These are phyloP conservation scores for Auriscalpium microsporum DNA, from an alignment of 768 basidiomycete genomes.

Conservation along the genomic window DNA sequence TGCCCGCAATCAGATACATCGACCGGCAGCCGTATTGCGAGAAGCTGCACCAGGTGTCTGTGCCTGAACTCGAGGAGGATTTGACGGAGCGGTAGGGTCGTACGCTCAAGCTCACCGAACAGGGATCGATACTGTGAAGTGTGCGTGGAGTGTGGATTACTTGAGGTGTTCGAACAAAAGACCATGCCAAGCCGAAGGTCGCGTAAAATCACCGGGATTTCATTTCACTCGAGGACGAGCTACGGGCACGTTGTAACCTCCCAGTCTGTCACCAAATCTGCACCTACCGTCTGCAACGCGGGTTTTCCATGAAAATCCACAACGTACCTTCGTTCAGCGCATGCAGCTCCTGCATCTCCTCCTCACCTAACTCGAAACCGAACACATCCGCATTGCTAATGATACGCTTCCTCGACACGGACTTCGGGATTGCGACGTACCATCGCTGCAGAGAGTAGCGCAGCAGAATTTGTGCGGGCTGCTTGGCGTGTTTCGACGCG, in stretches of 20 bases:
- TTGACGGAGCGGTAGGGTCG: too few relatives aligned
- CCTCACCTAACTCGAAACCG: slow-evolving; percentile 46
- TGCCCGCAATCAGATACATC: too few relatives aligned
- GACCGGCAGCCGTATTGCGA: too few relatives aligned
- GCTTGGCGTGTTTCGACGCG: slow-evolving; percentile 46
- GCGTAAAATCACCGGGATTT: too few relatives aligned
- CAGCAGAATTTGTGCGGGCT: slow-evolving; percentile 52
- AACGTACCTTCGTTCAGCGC: slow-evolving; percentile 43
- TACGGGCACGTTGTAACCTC: slow-evolving; percentile 26
- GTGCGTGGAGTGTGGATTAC: too few relatives aligned
- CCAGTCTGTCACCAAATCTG: slow-evolving; percentile 38
- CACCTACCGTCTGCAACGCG: neutral
- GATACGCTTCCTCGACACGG: slow-evolving; percentile 44
- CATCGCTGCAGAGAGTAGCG: slow-evolving; percentile 70
- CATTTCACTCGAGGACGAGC: too few relatives aligned
- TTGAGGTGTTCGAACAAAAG: too few relatives aligned
- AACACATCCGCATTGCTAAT: slow-evolving; percentile 51
- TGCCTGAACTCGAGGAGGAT: too few relatives aligned
- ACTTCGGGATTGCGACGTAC: slow-evolving; percentile 61
- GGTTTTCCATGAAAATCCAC: neutral
- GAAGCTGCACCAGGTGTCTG: too few relatives aligned
- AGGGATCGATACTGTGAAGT: too few relatives aligned
- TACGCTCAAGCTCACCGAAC: too few relatives aligned
- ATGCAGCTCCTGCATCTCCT: slow-evolving; percentile 45
- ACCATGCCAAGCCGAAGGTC: too few relatives aligned